phyloP scores from a whole-genome alignment of 345 rosid genomes.

The Crucihimalaya himalaica region DNA sequence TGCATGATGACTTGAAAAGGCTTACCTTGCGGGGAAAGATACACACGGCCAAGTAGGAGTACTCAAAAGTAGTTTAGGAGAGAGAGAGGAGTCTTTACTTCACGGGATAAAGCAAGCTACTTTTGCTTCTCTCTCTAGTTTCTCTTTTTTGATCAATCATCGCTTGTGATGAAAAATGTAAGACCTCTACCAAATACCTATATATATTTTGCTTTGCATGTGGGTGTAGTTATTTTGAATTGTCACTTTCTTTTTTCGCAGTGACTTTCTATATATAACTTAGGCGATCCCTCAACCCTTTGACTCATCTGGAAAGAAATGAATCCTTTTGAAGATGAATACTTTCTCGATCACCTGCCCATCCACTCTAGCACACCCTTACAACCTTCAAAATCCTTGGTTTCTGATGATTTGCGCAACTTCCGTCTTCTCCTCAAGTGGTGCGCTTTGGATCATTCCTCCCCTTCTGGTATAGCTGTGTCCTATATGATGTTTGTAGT shows the following conservation, averaged over 20 bases:
- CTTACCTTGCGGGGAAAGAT: slow-evolving; percentile 4
- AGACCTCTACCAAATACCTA: slow-evolving; percentile 4
- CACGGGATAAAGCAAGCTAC: slow-evolving; percentile 27
- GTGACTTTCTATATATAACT: not conserved
- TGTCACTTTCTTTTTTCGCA: slow-evolving; percentile 14
- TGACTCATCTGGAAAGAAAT: slow-evolving; percentile 8
- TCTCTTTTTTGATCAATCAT: slow-evolving; percentile 12
- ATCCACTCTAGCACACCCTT: slow-evolving; percentile 33
- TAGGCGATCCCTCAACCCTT: not conserved
- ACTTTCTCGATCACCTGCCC: slow-evolving; percentile 21
- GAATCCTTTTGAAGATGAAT: slow-evolving; percentile 29
- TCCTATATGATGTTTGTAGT: slow-evolving; percentile 51
- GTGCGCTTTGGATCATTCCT: slow-evolving; percentile 74
- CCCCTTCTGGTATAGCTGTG: slow-evolving; percentile 49
- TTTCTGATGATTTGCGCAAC: slow-evolving; percentile 49
- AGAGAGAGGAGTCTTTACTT: slow-evolving; percentile 1
- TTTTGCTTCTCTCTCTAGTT: slow-evolving; percentile 16
- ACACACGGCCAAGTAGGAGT: slow-evolving; percentile 3
- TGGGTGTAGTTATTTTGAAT: slow-evolving; percentile 23
- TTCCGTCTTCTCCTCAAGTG: slow-evolving; percentile 63
- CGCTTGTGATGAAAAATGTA: slow-evolving; percentile 18
- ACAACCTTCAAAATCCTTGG: slow-evolving; percentile 45
- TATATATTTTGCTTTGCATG: slow-evolving; percentile 8
- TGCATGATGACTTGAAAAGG: slow-evolving; percentile 9
- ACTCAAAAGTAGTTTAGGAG: not conserved